These are phyloP conservation scores for Nematocida parisii DNA, from an alignment of 371 early-diverging fungal genomes.

Conservation along the genomic window DNA sequence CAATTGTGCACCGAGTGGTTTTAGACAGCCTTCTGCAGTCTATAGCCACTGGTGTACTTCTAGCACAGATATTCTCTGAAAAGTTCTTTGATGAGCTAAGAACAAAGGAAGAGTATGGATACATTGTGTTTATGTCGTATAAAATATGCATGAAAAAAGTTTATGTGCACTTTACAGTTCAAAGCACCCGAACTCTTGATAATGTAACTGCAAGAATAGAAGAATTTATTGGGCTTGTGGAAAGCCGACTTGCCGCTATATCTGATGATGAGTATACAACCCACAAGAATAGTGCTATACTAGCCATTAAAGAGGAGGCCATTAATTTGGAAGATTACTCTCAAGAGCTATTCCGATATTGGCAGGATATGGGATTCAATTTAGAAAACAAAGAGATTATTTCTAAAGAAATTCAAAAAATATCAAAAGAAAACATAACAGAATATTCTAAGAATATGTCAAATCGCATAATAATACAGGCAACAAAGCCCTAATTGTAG, in stretches of 20 bases:
- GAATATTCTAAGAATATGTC: slow-evolving; percentile 15
- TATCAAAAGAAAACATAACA: slow-evolving; percentile 27
- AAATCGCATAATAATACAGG: background rate
- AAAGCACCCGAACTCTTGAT: slow-evolving; percentile 55
- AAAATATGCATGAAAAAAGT: slow-evolving; percentile 7
- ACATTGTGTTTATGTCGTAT: slow-evolving; percentile 53
- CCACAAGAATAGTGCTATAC: slow-evolving; percentile 19
- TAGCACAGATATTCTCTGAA: slow-evolving; percentile 55
- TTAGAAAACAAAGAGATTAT: slow-evolving; percentile 30
- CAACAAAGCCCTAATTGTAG: slow-evolving; percentile 3
- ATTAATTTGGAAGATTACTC: slow-evolving; percentile 43
- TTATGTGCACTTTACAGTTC: slow-evolving; percentile 59
- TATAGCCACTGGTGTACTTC: slow-evolving; percentile 6
- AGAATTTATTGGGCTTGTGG: slow-evolving; percentile 53
- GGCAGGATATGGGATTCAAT: slow-evolving; percentile 26
- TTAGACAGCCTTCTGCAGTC: background rate
- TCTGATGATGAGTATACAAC: slow-evolving; percentile 30
- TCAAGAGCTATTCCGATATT: slow-evolving; percentile 22
- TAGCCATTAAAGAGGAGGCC: slow-evolving; percentile 23
- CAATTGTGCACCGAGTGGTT: slow-evolving; percentile 22
- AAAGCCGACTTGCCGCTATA: slow-evolving; percentile 22
- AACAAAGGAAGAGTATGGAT: slow-evolving; percentile 68
- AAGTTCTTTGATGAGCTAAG: slow-evolving; percentile 67
- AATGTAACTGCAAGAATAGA: slow-evolving; percentile 57
- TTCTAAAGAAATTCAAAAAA: slow-evolving; percentile 12